phyloP scores from a whole-genome alignment of 345 rosid genomes.

The Cardamine resedifolia region DNA sequence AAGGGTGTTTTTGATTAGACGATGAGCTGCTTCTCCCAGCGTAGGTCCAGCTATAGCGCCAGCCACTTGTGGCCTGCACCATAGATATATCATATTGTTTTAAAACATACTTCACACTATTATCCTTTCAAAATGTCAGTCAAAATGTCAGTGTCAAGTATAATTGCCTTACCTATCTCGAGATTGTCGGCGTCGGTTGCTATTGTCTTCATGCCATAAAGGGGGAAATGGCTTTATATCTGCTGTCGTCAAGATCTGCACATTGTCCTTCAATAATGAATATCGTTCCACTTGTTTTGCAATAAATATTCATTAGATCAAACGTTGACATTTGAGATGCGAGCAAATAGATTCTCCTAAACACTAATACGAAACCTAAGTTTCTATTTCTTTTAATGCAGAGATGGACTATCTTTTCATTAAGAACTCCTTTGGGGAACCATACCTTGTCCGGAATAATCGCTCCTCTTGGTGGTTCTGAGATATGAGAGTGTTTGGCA shows the following conservation, averaged over 20 bases:
- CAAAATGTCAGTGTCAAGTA: neutral
- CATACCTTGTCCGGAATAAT: constrained; percentile 72
- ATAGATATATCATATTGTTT: constrained; percentile 5
- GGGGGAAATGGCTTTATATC: constrained; percentile 84
- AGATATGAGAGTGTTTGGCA: constrained; percentile 50
- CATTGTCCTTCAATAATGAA: neutral
- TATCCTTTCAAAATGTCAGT: neutral
- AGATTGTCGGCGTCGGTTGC: constrained; percentile 67
- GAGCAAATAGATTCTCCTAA: neutral
- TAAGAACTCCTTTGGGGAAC: neutral
- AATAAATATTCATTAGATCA: constrained; percentile 10
- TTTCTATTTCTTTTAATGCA: neutral
- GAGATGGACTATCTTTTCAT: neutral
- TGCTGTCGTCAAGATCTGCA: constrained; percentile 66
- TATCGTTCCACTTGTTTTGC: constrained; percentile 11
- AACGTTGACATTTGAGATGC: neutral
- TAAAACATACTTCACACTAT: neutral
- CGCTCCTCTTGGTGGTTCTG: constrained; percentile 76
- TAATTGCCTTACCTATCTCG: constrained; percentile 66
- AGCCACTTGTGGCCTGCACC: constrained; percentile 72
- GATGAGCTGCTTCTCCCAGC: constrained; percentile 96
- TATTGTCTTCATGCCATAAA: constrained; percentile 91
- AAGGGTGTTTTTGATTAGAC: constrained; percentile 90
- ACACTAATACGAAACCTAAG: neutral
- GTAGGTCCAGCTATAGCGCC: constrained; percentile 73